These are phyloP conservation scores for Phytophthora sansomeana DNA, from an alignment of 352 stramenopile species.

Conservation along the genomic window DNA sequence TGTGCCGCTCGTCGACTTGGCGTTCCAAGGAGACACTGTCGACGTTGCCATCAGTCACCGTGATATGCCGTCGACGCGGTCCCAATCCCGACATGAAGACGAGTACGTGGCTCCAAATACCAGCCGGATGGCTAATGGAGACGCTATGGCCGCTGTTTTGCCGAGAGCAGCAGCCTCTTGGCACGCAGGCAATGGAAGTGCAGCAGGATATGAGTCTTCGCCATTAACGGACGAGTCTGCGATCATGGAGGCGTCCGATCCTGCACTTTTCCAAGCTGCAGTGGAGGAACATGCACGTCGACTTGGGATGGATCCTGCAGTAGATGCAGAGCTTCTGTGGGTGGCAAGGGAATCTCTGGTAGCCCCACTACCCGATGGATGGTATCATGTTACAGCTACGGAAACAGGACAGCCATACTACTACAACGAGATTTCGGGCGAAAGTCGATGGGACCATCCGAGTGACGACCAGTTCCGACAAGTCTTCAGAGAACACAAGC, in stretches of 20 bases:
- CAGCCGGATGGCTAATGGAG: slow-evolving; percentile 24
- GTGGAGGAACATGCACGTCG: slow-evolving; percentile 76
- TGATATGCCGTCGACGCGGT: slow-evolving; percentile 29
- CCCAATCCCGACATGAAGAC: slow-evolving; percentile 36
- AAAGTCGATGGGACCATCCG: slow-evolving; percentile 87
- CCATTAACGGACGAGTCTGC: slow-evolving; percentile 50
- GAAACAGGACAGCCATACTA: slow-evolving; percentile 78
- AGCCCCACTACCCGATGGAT: slow-evolving; percentile 70
- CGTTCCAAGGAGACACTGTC: slow-evolving; percentile 34
- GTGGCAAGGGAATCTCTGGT: slow-evolving; percentile 81
- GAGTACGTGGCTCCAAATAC: slow-evolving; percentile 32
- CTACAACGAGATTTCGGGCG: slow-evolving; percentile 79
- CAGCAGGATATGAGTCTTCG: slow-evolving; percentile 26
- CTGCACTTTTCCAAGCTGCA: slow-evolving; percentile 76
- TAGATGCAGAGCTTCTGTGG: slow-evolving; percentile 72
- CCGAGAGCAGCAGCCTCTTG: slow-evolving; percentile 36
- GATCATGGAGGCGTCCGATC: slow-evolving; percentile 66
- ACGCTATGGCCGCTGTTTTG: slow-evolving; percentile 16
- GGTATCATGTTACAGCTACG: slow-evolving; percentile 69
- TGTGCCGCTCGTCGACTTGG: slow-evolving; percentile 43
- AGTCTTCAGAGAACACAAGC: slow-evolving; percentile 56
- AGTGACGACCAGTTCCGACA: slow-evolving; percentile 76
- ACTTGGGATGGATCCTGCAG: slow-evolving; percentile 70
- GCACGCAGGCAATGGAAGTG: slow-evolving; percentile 44
- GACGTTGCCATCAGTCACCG: not conserved